phyloP scores from a whole-genome alignment of 495 filamentous ascomycete species.

The Trichocladium uniseriatum region DNA sequence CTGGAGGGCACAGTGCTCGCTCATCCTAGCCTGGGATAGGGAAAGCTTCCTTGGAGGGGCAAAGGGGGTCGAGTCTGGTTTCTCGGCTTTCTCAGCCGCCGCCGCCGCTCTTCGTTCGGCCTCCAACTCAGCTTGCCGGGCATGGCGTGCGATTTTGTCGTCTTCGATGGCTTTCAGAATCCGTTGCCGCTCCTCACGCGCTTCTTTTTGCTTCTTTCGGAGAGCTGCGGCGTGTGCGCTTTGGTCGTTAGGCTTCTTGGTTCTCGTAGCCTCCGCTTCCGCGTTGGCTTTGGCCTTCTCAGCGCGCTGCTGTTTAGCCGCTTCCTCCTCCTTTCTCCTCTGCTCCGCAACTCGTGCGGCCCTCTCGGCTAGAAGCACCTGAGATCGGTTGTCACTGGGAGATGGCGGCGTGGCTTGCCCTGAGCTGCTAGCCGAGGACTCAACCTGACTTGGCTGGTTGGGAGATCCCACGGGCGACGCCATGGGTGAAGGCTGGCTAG shows the following conservation, averaged over 20 bases:
- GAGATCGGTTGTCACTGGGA: conserved; percentile 13
- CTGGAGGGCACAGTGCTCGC: conserved; percentile 55
- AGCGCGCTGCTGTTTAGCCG: conserved; percentile 20
- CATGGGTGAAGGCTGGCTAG: not conserved
- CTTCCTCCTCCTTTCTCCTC: conserved; percentile 25
- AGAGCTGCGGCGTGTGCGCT: conserved; percentile 41
- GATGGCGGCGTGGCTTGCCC: conserved; percentile 15
- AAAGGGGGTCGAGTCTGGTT: not conserved
- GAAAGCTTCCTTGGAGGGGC: conserved; percentile 14
- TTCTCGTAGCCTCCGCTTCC: conserved; percentile 31
- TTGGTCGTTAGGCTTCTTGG: conserved; percentile 22
- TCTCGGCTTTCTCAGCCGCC: conserved; percentile 1
- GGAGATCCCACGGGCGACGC: conserved; percentile 2
- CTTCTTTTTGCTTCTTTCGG: conserved; percentile 44
- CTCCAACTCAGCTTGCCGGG: conserved; percentile 41
- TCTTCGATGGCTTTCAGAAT: conserved; percentile 56
- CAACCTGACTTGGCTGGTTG: not conserved
- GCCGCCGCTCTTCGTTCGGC: conserved; percentile 22
- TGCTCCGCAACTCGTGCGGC: conserved; percentile 19
- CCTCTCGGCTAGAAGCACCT: conserved; percentile 20
- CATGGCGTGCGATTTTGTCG: conserved; percentile 55
- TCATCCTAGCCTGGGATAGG: conserved; percentile 12
- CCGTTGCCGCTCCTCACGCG: conserved; percentile 48
- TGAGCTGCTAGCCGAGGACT: conserved; percentile 6
- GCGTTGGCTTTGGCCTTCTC: conserved; percentile 27